These are phyloP conservation scores for Lipomyces yarrowii DNA, from an alignment of 1,139 yeast species.

Conservation along the genomic window DNA sequence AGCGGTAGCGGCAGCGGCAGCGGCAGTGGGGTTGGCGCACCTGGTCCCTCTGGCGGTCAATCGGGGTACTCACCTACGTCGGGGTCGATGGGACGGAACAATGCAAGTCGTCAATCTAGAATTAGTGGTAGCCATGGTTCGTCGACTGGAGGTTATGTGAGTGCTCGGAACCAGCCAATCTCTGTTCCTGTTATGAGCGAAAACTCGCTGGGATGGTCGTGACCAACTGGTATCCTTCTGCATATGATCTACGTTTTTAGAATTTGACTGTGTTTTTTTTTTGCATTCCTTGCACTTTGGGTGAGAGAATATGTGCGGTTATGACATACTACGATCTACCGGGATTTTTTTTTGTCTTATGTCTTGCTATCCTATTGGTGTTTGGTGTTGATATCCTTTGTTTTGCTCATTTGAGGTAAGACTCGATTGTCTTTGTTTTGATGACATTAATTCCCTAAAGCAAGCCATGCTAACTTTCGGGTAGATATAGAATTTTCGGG, in stretches of 20 bases:
- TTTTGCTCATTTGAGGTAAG: neutral
- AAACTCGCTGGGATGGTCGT: constrained; percentile 47
- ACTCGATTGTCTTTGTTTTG: neutral
- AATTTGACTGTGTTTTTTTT: neutral
- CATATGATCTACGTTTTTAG: neutral
- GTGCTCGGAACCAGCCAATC: constrained; percentile 34
- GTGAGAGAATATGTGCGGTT: neutral
- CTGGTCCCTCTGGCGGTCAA: constrained; percentile 11
- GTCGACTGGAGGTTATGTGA: constrained; percentile 35
- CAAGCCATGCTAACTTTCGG: neutral
- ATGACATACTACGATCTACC: neutral
- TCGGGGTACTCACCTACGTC: constrained; percentile 12
- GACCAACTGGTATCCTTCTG: neutral
- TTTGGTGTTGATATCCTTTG: neutral
- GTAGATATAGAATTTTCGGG: too few species aligned
- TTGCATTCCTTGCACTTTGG: neutral
- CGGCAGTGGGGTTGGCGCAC: neutral
- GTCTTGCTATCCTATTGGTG: neutral
- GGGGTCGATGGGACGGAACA: neutral
- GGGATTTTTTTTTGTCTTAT: neutral
- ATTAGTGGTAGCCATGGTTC: constrained; percentile 34
- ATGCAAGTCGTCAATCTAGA: constrained; percentile 10
- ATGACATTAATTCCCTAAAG: neutral
- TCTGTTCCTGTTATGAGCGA: constrained; percentile 48
- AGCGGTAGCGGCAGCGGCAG: neutral